Evolutionary conservation across 768 basidiomycete species (phyloP).

Genomic region (Mycena amicta): DNA sequence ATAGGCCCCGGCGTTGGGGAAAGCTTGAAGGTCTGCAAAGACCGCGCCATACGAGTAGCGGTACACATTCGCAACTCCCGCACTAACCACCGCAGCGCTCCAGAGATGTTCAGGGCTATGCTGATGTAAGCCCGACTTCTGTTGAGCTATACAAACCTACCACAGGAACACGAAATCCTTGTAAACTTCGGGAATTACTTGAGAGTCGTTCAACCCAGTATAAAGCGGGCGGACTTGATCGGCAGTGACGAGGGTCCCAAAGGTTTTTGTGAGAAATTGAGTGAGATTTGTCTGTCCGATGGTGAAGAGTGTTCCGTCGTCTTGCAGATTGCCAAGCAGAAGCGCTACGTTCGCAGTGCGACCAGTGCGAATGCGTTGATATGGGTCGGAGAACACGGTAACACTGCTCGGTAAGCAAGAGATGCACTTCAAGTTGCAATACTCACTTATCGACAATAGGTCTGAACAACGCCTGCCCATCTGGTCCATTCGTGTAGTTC

Average conservation of each 20-base stretch:
- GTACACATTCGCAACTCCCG: slow-evolving; percentile 19
- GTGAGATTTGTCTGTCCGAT: slow-evolving; percentile 19
- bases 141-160: not conserved
- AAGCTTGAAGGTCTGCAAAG: slow-evolving; percentile 24
- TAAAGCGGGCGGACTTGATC: slow-evolving; percentile 22
- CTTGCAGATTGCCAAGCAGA: slow-evolving; percentile 21
- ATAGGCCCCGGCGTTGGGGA: slow-evolving; percentile 27
- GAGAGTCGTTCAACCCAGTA: slow-evolving; percentile 22
- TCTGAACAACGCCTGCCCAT: not conserved
- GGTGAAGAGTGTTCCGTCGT: slow-evolving; percentile 23
- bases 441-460: slow-evolving; percentile 18
- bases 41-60: slow-evolving; percentile 23
- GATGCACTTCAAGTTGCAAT: not conserved
- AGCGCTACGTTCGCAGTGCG: slow-evolving; percentile 21
- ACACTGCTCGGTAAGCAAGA: slow-evolving; percentile 1
- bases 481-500: slow-evolving; percentile 18
- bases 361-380: slow-evolving; percentile 19
- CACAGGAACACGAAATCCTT: slow-evolving; percentile 22
- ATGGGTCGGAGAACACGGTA: slow-evolving; percentile 16
- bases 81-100: slow-evolving; percentile 12
- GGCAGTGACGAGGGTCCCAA: slow-evolving; percentile 7
- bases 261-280: slow-evolving; percentile 5
- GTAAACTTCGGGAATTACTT: slow-evolving; percentile 17
- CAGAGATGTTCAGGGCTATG: slow-evolving; percentile 19
- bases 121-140: not conserved